A percentile compares a stretch with the other conserved stretches of the same genome.
Conservation (phyloP, 371 early-diverging fungal species). For the Dinochytrium kinnereticum region DNA sequence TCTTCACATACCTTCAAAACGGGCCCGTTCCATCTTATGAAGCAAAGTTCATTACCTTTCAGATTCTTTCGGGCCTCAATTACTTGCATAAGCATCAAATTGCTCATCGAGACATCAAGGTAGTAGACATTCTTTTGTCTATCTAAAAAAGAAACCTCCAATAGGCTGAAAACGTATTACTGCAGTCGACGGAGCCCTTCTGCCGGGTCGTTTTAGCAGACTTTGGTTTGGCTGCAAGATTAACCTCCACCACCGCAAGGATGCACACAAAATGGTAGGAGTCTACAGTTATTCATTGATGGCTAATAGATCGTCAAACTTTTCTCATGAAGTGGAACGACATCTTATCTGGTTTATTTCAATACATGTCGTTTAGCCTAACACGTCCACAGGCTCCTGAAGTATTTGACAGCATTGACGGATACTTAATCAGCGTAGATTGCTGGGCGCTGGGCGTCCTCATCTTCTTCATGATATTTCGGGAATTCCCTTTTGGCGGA, state of each 20-base stretch:
- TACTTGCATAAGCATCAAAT: not conserved
- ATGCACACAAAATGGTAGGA: slow-evolving; percentile 13
- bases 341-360: not conserved
- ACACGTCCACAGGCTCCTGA: slow-evolving; percentile 2
- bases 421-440: not conserved
- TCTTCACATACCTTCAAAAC: slow-evolving; percentile 3
- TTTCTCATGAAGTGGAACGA: not conserved
- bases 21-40: not conserved
- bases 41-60: slow-evolving; percentile 1
- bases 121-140: too few relatives aligned
- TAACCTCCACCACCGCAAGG: not conserved
- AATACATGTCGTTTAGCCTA: not conserved
- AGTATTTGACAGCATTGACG: not conserved
- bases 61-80: not conserved
- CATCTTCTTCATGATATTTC: not conserved
- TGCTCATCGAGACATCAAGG: slow-evolving; percentile 6
- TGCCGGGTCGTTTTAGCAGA: not conserved
- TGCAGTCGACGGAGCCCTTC: not conserved
- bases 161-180: not conserved
- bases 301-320: not conserved
- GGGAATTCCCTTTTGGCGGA: slow-evolving; percentile 3
- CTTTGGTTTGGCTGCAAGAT: not conserved
- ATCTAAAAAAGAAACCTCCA: too few relatives aligned
- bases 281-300: not conserved
- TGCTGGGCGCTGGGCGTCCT: slow-evolving; percentile 6